Evolutionary conservation across 2,329 filamentous ascomycete genomes (phyloP), one percentile per base, ranked within the genome.

Genomic region (Cladorrhinum sp.): DNA sequence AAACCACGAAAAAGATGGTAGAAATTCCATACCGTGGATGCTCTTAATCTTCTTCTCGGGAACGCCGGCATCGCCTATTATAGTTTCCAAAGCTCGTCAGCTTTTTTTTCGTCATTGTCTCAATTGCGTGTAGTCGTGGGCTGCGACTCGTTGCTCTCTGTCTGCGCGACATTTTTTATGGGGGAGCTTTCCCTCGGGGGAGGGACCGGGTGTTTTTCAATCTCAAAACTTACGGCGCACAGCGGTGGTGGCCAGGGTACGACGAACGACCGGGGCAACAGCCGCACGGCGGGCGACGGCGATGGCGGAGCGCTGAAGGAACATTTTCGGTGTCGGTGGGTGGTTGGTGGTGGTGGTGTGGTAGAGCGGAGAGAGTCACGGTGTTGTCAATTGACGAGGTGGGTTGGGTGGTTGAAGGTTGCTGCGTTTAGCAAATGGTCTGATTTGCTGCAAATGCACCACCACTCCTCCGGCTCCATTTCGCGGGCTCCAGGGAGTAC

Each of bases 281-380:
- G 80, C 79, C 63, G 80, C 85, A 64, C 85, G 83, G 74, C 85
- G 85, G 71, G 84, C 85, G 73, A 79, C 83, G 68, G 81, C 77
- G 67, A 85, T 72, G 74, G 81, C 84, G 72, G 85, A 80, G 74
- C 85, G 85, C 80, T 86, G 83, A 74, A 88, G 74, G 70, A 87
- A 85, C 85, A 88, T 87, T 45, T 18, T 45, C 6, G 41, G 41
- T 22, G 41, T 18, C n/a, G 41, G 41, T 45, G 41, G 36, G 36
- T 41, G 36, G 58, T 61, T 66, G 63, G 52, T 52, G 71, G 70
- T 74, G n/a, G n/a, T n/a, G n/a, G n/a, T n/a, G n/a, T n/a, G n/a
- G 75, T 55, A 24, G 57, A 59, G 57, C 51, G 57, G 50, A 45
- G 36, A 38, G 22, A 53, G 20, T 41, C 36, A n/a, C n/a, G n/a